These are phyloP conservation scores for Guillardia theta DNA, from an alignment of 78 protist genomes.

Conservation along the genomic window DNA sequence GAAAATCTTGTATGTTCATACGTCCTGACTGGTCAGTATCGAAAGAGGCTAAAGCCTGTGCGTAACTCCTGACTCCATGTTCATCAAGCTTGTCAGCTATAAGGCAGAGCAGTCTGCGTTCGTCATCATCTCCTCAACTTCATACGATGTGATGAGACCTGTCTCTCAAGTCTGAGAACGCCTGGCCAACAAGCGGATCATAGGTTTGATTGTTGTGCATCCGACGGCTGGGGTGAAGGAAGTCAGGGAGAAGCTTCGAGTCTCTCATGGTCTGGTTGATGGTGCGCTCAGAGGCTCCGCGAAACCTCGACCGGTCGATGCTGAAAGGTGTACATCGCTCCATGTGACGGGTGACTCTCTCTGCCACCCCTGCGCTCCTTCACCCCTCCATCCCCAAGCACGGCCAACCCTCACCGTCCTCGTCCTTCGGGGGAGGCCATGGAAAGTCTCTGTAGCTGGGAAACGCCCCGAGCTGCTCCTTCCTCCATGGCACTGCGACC, in stretches of 20 bases:
- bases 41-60: background rate
- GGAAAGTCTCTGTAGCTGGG: background rate
- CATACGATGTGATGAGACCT: background rate
- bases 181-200: background rate
- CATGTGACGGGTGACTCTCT: background rate
- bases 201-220: background rate
- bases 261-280: background rate
- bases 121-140: background rate
- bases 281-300: background rate
- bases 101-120: background rate
- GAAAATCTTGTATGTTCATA: too few relatives aligned
- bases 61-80: background rate
- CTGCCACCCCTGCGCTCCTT: background rate
- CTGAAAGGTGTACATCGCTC: background rate
- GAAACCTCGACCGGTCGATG: background rate
- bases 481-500: background rate
- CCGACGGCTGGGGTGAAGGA: background rate
- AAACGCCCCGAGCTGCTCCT: background rate
- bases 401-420: background rate
- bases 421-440: background rate
- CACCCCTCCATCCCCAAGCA: background rate
- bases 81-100: background rate
- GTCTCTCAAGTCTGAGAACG: background rate
- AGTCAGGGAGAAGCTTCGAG: background rate
- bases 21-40: background rate